A percentile compares a stretch with the other conserved stretches of the same genome.
These are phyloP conservation scores for Xerocomus potaroensis DNA, from an alignment of 768 basidiomycete genomes.

Conservation along the genomic window DNA sequence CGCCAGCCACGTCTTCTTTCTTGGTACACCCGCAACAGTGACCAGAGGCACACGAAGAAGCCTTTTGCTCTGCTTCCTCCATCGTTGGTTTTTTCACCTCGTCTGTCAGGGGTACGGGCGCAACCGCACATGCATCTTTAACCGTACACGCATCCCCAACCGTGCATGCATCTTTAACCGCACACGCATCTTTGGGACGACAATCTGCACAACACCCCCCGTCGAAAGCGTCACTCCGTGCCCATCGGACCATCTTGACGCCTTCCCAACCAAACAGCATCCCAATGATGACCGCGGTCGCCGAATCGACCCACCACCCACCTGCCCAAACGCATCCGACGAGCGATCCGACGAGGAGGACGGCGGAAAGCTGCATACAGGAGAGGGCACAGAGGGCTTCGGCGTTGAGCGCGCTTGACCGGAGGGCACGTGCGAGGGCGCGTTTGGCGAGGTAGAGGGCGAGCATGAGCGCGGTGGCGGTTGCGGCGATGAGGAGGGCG, in stretches of 20 bases:
- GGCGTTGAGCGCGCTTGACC: slow-evolving; percentile 42
- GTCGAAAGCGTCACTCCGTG: slow-evolving; percentile 28
- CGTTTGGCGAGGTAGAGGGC: slow-evolving; percentile 43
- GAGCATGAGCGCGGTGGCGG: slow-evolving; percentile 37
- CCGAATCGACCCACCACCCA: slow-evolving; percentile 47
- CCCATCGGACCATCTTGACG: slow-evolving; percentile 40
- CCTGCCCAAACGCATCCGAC: slow-evolving; percentile 38
- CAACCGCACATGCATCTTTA: too few relatives aligned
- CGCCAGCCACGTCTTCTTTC: neutral
- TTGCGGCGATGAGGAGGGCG: slow-evolving; percentile 41
- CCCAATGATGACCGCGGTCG: slow-evolving; percentile 39
- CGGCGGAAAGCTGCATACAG: slow-evolving; percentile 41
- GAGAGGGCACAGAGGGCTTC: slow-evolving; percentile 43
- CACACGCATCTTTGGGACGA: neutral
- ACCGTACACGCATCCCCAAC: too few relatives aligned
- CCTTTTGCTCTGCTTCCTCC: neutral
- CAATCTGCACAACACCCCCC: slow-evolving; percentile 34
- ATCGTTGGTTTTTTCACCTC: slow-evolving; percentile 1
- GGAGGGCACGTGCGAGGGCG: slow-evolving; percentile 40
- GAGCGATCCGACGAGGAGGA: slow-evolving; percentile 40
- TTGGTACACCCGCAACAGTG: slow-evolving; percentile 3
- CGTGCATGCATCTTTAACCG: too few relatives aligned
- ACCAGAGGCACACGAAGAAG: neutral
- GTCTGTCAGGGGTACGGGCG: too few relatives aligned
- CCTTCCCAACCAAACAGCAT: slow-evolving; percentile 43